phyloP scores from a whole-genome alignment of 1,139 yeast genomes.

The Geotrichum fermentans region DNA sequence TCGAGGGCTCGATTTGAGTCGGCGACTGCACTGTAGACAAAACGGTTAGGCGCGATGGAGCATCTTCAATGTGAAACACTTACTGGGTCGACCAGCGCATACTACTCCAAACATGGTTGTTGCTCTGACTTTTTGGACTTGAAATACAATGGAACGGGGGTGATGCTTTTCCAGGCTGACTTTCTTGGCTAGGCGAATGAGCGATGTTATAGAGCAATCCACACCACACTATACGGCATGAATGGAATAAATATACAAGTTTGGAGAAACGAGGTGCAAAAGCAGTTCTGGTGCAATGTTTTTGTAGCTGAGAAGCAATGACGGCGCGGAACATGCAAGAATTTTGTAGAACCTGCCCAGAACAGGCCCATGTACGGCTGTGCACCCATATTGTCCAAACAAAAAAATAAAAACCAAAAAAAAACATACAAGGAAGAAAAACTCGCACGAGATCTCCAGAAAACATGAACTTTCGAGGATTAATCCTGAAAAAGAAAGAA shows the following conservation, averaged over 20 bases:
- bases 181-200: too few species aligned
- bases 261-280: neutral
- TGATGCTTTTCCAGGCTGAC: too few species aligned
- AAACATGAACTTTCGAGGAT: too few species aligned
- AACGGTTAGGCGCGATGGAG: conserved; percentile 32
- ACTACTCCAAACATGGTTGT: conserved; percentile 44
- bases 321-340: neutral
- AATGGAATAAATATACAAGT: neutral
- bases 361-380: neutral
- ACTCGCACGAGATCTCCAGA: too few species aligned
- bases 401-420: too few species aligned
- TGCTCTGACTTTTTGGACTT: neutral
- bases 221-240: too few species aligned
- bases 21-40: conserved; percentile 31
- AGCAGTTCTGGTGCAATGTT: neutral
- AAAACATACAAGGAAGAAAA: too few species aligned
- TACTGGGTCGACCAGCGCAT: conserved; percentile 43
- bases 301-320: too few species aligned
- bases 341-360: neutral
- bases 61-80: conserved; percentile 13
- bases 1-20: conserved; percentile 55
- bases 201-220: too few species aligned
- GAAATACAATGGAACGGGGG: neutral
- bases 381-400: neutral
- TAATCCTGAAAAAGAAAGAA: too few species aligned